Base-by-base conservation (phyloP, 2,329 filamentous ascomycete genomes). In the Purpureocillium takamizusanense region DNA sequence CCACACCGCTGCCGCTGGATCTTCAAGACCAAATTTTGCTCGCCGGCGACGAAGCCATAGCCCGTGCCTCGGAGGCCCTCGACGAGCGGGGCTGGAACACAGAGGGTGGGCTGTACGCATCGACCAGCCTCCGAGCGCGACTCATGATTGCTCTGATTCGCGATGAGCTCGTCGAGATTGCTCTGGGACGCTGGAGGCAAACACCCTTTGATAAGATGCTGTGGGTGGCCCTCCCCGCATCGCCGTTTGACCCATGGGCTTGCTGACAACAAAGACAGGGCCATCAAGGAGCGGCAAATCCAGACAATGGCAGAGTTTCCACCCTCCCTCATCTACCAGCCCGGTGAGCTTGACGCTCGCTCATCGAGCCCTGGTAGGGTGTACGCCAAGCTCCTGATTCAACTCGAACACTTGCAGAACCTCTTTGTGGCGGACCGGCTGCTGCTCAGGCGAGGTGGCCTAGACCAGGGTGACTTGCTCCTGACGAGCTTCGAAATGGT, bases 341-440 rank as follows among this genome's bases (percentile, higher is more conserved):
- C 33, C 17, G 28, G 39, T 3, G 74, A 78, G 46, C 50, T 78
- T 10, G 21, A 25, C 38, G 55, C 64, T 1, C 60, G 72, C 21
- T 52, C 68, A 2, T 56, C 70, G 34, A 55, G 63, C 7, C 57
- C 65, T 27, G 65, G 57, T 2, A 48, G 53, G 0, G 41, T 72
- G 1, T 69, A 69, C 39, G 55, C 60, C n/a, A 57, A 67, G 4
- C 60, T 72, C 15, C 54, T 76, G 4, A 53, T 72, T 2, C 60
- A 61, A 8, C 60, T 75, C 2, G 63, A 69, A 35, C 66, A 72
- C 35, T 56, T 76, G 0, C 69, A 77, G 30, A 76, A 75, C 36
- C 59, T 72, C 9, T 78, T 81, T 44, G 63, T 79, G 18, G 57
- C 78, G 27, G 70, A 79, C 45, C 62, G 76, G 15, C 66, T 78